Evolutionary conservation across 257 asterid genomes (phyloP).

Genomic region (Salvia miltiorrhiza): DNA sequence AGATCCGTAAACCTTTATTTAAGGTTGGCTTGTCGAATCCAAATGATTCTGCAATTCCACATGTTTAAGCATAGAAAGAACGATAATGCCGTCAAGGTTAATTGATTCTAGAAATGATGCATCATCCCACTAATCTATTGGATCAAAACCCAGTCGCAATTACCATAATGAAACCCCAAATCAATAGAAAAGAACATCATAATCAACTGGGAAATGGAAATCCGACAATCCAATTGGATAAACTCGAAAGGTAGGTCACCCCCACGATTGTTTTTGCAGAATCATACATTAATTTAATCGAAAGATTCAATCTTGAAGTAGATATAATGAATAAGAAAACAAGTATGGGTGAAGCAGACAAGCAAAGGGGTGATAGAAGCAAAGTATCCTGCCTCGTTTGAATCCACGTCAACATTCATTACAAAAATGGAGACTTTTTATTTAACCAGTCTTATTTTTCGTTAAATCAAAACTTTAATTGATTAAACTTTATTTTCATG

Average conservation of each 20-base stretch:
- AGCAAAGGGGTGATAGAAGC: conserved; percentile 51
- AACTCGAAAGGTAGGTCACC: conserved; percentile 29
- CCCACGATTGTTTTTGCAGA: conserved; percentile 8
- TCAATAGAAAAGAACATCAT: background rate
- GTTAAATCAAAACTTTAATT: background rate
- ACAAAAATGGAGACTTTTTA: conserved; percentile 30
- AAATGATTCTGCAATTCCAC: too few relatives aligned
- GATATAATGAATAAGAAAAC: conserved; percentile 29
- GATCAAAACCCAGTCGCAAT: conserved; percentile 16
- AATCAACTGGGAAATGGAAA: conserved; percentile 32
- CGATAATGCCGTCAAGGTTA: too few relatives aligned
- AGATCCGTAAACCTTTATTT: too few relatives aligned
- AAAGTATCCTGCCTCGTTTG: conserved; percentile 51
- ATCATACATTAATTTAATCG: conserved; percentile 27
- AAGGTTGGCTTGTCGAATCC: too few relatives aligned
- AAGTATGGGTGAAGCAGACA: conserved; percentile 21
- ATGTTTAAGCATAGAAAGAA: too few relatives aligned
- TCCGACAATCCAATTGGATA: conserved; percentile 33
- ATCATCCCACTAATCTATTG: conserved; percentile 21
- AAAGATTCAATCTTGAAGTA: conserved; percentile 34
- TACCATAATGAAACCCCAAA: conserved; percentile 11
- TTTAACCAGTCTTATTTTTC: background rate
- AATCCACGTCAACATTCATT: conserved; percentile 66
- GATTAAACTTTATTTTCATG: conserved; percentile 35
- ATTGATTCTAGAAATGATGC: conserved; percentile 27